Evolutionary conservation across 2,329 filamentous ascomycete genomes (phyloP), one percentile per base, ranked within the genome.

Genomic region (Cadophora sp.): DNA sequence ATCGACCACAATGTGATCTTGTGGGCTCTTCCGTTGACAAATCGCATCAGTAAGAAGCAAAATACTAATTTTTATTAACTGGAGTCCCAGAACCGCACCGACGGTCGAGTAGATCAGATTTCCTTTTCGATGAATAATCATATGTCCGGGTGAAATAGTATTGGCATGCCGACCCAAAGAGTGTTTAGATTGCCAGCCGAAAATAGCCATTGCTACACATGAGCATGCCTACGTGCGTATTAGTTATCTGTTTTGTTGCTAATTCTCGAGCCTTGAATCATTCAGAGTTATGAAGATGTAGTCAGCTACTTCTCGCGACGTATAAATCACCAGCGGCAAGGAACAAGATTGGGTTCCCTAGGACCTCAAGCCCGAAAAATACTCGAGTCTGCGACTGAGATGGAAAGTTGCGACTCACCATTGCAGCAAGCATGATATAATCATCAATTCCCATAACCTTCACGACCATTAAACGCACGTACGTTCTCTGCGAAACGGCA

Each of bases 401-500:
- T n/a, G 36, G 6, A 11, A 53, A 7, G 13, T 55, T 16, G 33
- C 36, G 18, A 77, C 77, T 69, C 70, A 84, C 77, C 75, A 79
- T 76, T 6, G 82, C 79, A 7, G 75, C 62, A 1, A 81, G 62
- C 74, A 84, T 84, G 6, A 80, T 67, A 63, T 77, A 80, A 71
- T 85, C 83, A 73, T 85, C 83, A 7, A 74, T 58, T 1, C 82
- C 81, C 56, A 83, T 76, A n/a, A 80, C 79, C 50, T 80, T 81
- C 39, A 84, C 74, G 73, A 85, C 80, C 13, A 73, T 68, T 8
- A 76, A 61, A 33, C 83, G 77, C n/a, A 83, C 82, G 69, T 81
- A 83, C 41, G 78, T 75, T 58, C 81, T 76, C 9, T 79, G 68
- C 7, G 77, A 11, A 4, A 82, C 79, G 0, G 78, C 68, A 1